A percentile compares a stretch with the other conserved stretches of the same genome.
These are phyloP conservation scores for Salix dunnii DNA, from an alignment of 345 rosid species.

Conservation along the genomic window DNA sequence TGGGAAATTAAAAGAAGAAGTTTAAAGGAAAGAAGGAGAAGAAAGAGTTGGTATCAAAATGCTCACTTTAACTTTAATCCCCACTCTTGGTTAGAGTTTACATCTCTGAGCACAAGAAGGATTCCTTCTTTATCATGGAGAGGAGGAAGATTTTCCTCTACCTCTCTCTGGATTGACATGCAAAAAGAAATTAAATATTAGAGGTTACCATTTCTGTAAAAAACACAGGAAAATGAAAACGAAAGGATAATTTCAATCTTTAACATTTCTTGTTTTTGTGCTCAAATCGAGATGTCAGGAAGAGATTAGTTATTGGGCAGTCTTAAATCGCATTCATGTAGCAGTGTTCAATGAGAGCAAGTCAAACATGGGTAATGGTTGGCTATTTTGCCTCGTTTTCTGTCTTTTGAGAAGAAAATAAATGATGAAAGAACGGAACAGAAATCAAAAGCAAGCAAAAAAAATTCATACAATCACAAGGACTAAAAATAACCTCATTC, in stretches of 20 bases:
- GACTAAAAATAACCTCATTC: neutral
- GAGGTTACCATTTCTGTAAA: too few relatives aligned
- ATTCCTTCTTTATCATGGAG: conserved; percentile 64
- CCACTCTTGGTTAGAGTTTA: conserved; percentile 44
- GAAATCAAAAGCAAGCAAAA: conserved; percentile 4
- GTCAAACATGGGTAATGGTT: conserved; percentile 20
- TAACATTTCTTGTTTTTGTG: conserved; percentile 4
- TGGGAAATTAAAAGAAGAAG: neutral
- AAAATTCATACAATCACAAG: neutral
- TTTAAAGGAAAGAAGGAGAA: neutral
- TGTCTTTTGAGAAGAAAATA: neutral
- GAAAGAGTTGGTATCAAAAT: neutral
- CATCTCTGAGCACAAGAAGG: conserved; percentile 42
- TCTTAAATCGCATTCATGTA: conserved; percentile 22
- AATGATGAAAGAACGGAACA: neutral
- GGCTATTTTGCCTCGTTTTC: conserved; percentile 15
- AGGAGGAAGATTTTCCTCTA: conserved; percentile 66
- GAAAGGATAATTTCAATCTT: neutral
- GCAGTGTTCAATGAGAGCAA: conserved; percentile 20
- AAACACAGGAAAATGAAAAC: neutral
- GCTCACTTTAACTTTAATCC: conserved; percentile 64
- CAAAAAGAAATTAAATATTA: neutral
- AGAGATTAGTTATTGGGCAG: conserved; percentile 20
- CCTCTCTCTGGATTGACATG: conserved; percentile 51
- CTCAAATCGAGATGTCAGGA: conserved; percentile 26